Evolutionary conservation across 2,329 filamentous ascomycete genomes (phyloP).

Genomic region (Fusarium acutatum): DNA sequence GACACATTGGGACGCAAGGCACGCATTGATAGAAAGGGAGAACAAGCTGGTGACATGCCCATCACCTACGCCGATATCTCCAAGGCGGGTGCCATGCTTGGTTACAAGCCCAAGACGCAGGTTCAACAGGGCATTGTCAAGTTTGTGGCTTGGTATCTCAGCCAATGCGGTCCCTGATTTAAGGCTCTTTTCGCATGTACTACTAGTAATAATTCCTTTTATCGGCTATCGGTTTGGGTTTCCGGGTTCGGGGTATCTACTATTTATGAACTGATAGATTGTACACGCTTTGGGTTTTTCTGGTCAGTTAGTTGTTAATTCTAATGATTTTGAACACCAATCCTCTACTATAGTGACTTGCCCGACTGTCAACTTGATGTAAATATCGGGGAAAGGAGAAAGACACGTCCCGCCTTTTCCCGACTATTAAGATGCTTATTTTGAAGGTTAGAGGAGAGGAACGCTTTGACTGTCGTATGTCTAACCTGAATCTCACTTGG

Average conservation of each 20-base stretch:
- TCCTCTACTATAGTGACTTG: background rate
- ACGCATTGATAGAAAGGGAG: background rate
- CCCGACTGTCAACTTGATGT: fast-evolving
- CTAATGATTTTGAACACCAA: background rate
- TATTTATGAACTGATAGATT: background rate
- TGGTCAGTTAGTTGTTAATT: background rate
- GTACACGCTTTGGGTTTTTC: background rate
- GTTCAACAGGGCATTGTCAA: background rate
- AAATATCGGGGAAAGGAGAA: background rate
- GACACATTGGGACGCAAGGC: background rate
- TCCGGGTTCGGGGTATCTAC: background rate
- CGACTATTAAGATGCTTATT: background rate
- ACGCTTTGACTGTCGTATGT: background rate
- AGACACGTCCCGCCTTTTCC: fast-evolving
- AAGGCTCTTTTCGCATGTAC: background rate
- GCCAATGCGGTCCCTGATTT: background rate
- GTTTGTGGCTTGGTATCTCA: slow-evolving; percentile 8
- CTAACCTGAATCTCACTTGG: background rate
- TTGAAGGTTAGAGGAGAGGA: background rate
- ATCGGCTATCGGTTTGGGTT: background rate
- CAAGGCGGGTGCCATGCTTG: background rate
- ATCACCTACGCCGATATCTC: slow-evolving; percentile 9
- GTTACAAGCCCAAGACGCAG: slow-evolving; percentile 1
- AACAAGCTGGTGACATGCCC: slow-evolving; percentile 2
- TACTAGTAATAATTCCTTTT: background rate